Evolutionary conservation across 2,329 filamentous ascomycete species (phyloP), one percentile per base, ranked within the genome.

Genomic region (Emmonsia crescens): DNA sequence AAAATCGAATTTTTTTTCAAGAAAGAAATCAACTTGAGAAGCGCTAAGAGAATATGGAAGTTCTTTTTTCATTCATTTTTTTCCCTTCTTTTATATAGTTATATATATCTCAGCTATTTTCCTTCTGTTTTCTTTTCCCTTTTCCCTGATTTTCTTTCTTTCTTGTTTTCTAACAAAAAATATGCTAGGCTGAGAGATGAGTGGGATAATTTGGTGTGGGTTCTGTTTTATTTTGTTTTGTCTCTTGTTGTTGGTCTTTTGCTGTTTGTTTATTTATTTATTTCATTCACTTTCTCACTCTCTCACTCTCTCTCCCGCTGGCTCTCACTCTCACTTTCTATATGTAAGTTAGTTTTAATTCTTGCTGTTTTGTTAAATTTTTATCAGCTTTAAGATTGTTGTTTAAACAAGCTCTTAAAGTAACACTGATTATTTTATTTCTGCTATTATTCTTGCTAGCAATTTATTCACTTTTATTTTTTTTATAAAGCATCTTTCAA

Each of bases 301-400:
- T 57, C 46, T 33, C 46, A 21, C 31, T 61, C 21, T 57, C 57
- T 27, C 51, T 57, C 24, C 21, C n/a, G 31, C 16, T 52, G n/a
- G n/a, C 31, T 61, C 21, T 57, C 57, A 31, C 51, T 57, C 24
- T 16, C n/a, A 21, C 16, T 52, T 54, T 59, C 33, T 59, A 19
- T 62, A 10, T 44, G 48, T 46, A 38, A 38, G 42, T 44, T 21
- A 9, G 16, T 48, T 44, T 33, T 33, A 42, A 29, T 40, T 40
- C 10, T 38, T 38, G 16, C 6, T 36, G 19, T 42, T 21, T 42
- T 55, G 4, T 48, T 19, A 21, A 3, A 19, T 21, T 21, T 49
- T 27, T 49, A 49, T 14, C 46, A 12, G 46, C 3, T 21, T 49
- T 49, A 10, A 24, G 6, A 49, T 12, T 6, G 12, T 24, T 36